Evolutionary conservation across 2,329 filamentous ascomycete genomes (phyloP).

Genomic region (Aspergillus versicolor): DNA sequence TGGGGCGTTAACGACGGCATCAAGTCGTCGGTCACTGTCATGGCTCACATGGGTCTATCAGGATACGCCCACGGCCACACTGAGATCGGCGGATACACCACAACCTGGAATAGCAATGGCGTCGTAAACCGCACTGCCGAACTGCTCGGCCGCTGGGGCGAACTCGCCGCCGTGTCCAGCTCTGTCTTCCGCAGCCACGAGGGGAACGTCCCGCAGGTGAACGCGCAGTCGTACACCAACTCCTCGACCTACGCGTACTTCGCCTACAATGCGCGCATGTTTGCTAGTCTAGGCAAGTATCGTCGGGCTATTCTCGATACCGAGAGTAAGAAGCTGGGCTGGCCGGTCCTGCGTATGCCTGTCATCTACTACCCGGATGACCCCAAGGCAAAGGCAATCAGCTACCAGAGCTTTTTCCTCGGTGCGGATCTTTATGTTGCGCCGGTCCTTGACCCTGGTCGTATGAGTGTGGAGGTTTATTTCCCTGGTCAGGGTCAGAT

Average conservation of each 20-base stretch:
- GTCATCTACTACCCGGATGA: neutral
- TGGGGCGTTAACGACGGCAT: neutral
- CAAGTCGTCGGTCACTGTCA: neutral
- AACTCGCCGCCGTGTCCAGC: neutral
- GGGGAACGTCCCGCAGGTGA: neutral
- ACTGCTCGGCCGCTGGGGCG: neutral
- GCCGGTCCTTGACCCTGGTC: neutral
- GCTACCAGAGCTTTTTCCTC: neutral
- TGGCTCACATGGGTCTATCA: neutral
- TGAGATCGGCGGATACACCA: neutral
- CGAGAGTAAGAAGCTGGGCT: neutral
- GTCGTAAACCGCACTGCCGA: neutral
- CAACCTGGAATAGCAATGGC: neutral
- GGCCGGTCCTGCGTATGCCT: neutral
- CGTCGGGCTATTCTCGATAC: neutral
- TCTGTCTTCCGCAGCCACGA: neutral
- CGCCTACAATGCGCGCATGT: neutral
- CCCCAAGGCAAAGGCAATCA: neutral
- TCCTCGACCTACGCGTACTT: neutral
- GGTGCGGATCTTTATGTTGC: neutral
- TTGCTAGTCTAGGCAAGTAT: neutral
- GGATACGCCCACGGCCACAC: neutral
- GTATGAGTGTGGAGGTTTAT: neutral
- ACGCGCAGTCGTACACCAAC: neutral
- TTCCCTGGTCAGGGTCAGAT: neutral